phyloP scores from a whole-genome alignment of 306 rosid genomes.

The Astragalus membranaceus region DNA sequence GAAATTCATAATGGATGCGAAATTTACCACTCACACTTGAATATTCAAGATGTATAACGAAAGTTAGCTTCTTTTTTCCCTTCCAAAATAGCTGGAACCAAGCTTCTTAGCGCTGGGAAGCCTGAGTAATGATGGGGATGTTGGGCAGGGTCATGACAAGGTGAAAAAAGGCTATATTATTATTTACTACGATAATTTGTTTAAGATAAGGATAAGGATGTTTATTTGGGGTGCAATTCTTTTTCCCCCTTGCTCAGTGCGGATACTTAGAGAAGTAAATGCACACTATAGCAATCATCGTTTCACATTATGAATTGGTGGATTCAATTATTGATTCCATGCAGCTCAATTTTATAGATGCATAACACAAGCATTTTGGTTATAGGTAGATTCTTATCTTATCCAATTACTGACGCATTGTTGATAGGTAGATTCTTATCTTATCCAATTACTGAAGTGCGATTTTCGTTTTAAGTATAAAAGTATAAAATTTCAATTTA shows the following conservation, averaged over 20 bases:
- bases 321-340: conserved; percentile 26
- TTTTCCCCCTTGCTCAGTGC: conserved; percentile 5
- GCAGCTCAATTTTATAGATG: no score
- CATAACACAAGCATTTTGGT: no score
- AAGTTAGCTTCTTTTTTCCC: not conserved
- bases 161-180: not conserved
- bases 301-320: conserved; percentile 9
- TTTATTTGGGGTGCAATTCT: conserved; percentile 1
- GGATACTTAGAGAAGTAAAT: not conserved
- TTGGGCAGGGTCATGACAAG: conserved; percentile 19
- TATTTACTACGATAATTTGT: not conserved
- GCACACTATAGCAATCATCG: not conserved
- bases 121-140: conserved; percentile 13
- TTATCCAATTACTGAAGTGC: no score
- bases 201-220: conserved; percentile 28
- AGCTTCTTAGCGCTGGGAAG: not conserved
- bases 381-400: not conserved
- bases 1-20: no score
- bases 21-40: no score
- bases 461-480: not conserved
- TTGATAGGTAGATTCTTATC: not conserved
- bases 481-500: not conserved
- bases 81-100: not conserved
- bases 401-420: no score
- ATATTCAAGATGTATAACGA: no score